These are phyloP conservation scores for Gynochthodes officinalis DNA, from an alignment of 257 asterid genomes.

Conservation along the genomic window DNA sequence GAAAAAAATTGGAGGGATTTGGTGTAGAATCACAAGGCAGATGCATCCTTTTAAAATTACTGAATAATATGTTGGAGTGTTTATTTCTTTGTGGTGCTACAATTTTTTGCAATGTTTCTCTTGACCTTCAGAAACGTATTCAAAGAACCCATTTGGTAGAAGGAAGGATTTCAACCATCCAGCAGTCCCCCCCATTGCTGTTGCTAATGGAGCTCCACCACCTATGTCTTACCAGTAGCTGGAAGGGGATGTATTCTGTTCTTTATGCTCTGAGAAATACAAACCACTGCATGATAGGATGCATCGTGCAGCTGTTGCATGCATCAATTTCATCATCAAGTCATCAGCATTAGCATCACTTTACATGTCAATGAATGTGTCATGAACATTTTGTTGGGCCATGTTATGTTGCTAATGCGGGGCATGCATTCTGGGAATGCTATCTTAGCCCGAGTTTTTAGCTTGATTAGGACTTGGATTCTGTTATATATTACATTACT, in stretches of 20 bases:
- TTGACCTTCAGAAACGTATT: conserved; percentile 76
- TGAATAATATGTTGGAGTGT: too few relatives aligned
- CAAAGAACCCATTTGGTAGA: conserved; percentile 97
- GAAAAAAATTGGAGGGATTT: too few relatives aligned
- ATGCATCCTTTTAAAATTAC: too few relatives aligned
- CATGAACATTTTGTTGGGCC: conserved; percentile 41
- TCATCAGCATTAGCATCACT: conserved; percentile 67
- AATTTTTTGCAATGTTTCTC: conserved; percentile 30
- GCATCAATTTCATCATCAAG: conserved; percentile 81
- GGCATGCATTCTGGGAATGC: conserved; percentile 55
- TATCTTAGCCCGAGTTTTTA: conserved; percentile 28
- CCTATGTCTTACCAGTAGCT: conserved; percentile 75
- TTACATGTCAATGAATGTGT: conserved; percentile 39
- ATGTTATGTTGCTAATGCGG: conserved; percentile 31
- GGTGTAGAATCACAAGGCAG: too few relatives aligned
- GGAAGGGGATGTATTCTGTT: conserved; percentile 82
- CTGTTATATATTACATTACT: conserved; percentile 8
- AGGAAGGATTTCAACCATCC: conserved; percentile 67
- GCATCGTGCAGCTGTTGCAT: conserved; percentile 93
- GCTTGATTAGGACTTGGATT: conserved; percentile 15
- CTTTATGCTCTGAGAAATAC: conserved; percentile 61
- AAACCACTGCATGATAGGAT: conserved; percentile 67
- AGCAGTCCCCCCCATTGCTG: conserved; percentile 39
- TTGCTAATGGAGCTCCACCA: conserved; percentile 63
- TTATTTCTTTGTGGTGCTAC: not conserved